Evolutionary conservation across 2,329 filamentous ascomycete species (phyloP), one percentile per base, ranked within the genome.

Genomic region (Nannizzia gypsea): DNA sequence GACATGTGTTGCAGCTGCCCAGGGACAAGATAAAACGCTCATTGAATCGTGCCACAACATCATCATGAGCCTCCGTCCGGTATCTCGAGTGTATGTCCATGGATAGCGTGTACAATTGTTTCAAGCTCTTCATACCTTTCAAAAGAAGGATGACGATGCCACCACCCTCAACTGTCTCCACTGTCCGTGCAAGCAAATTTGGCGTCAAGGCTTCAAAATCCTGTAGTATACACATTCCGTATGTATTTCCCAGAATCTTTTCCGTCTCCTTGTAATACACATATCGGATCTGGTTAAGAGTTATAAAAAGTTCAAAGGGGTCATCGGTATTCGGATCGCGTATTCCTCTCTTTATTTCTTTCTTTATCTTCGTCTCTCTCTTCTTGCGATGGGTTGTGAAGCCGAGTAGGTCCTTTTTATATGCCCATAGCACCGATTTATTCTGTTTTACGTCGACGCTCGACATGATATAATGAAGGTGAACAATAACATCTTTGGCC

Each of bases 211-310:
- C 93, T 75, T 99, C 93, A 68, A 99, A 99, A 71, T 99, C 93
- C 74, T 99, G 93, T 66, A 99, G 77, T 65, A 99, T 95, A 73
- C 90, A 96, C 89, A 96, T 96, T 71, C 92, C 92, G 71, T 93
- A 99, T 48, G 93, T 99, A 73, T 97, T 95, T 72, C 93, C 93
- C 60, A 97, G 76, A 70, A 99, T 96, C 80, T 96, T 97, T 70
- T 99, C 93, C 28, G 93, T 97, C 78, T 99, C 93, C 77, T 99
- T 99, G 80, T 99, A 99, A 81, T 96, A 99, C 61, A 93, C 90
- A 82, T 99, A 99, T 74, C 93, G 88, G 72, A 99, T 96, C 74
- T 96, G 90, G 77, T 97, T 89, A 60, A 96, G 85, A 61, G 90
- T 93, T 67, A 97, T 87, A 76, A 97, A 99, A 59, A 97, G 83